phyloP scores from a whole-genome alignment of 768 basidiomycete species.

The Filobasidium wieringae region DNA sequence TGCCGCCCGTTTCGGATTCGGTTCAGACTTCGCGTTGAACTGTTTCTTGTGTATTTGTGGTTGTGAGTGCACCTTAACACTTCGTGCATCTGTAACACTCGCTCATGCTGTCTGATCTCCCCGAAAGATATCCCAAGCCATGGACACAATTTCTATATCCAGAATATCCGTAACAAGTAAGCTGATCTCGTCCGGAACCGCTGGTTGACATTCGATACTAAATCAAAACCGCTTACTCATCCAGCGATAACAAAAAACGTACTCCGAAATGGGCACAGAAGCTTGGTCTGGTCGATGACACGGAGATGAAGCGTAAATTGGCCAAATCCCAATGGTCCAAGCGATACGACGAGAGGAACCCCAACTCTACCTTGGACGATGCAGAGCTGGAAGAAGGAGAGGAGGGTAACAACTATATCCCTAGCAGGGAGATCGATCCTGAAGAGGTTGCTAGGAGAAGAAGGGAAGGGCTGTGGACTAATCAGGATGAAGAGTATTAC shows the following conservation, averaged over 20 bases:
- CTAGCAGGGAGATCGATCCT: conserved; percentile 19
- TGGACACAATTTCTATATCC: conserved; percentile 55
- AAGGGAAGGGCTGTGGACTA: conserved; percentile 35
- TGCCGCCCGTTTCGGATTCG: conserved; percentile 83
- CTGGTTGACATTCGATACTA: neutral
- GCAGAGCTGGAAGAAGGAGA: conserved; percentile 73
- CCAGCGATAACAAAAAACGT: conserved; percentile 61
- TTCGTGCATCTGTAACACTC: neutral
- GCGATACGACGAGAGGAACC: conserved; percentile 71
- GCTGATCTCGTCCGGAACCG: neutral
- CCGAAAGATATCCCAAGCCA: conserved; percentile 50
- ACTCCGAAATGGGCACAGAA: conserved; percentile 89
- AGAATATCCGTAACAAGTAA: conserved; percentile 85
- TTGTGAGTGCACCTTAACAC: conserved; percentile 42
- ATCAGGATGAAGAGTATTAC: conserved; percentile 35
- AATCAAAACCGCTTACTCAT: neutral
- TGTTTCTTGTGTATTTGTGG: conserved; percentile 76
- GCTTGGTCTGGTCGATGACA: conserved; percentile 75
- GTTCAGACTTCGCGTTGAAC: conserved; percentile 83
- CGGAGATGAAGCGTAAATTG: conserved; percentile 64
- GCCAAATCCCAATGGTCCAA: conserved; percentile 75
- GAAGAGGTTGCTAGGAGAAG: conserved; percentile 20
- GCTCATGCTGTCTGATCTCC: neutral
- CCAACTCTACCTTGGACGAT: conserved; percentile 56
- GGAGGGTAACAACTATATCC: conserved; percentile 34